Base-by-base conservation (phyloP, 768 basidiomycete species). In the Mycena latifolia region DNA sequence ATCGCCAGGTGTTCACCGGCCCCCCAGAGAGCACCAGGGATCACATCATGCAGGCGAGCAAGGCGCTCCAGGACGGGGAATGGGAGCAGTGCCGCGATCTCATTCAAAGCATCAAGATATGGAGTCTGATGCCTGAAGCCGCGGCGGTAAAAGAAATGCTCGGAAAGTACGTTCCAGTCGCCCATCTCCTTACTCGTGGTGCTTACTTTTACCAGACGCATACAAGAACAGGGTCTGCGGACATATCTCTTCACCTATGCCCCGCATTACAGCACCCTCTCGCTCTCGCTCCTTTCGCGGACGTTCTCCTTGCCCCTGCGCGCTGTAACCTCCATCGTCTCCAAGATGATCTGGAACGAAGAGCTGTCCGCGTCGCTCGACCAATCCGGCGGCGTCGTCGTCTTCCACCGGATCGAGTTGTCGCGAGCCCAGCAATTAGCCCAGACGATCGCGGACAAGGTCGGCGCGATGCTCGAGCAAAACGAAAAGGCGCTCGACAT, bases 191-290 rank as follows among this genome's bases (percentile, higher is more conserved):
- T 43, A 43, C 11, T 18, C 27, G 27, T 62, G 68, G 63, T 33
- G 24, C 55, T 76, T 5, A 70, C n/a, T 28, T n/a, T 29, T 15
- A 28, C 66, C 74, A 98, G 95, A 74, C 95, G 97, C 70, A 99
- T 99, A 71, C 98, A 99, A 82, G 96, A 99, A 77, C 96, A 99
- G 77, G 96, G 96, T 28, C 85, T 99, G 51, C 89, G 95, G 55
- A 99, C 98, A 6, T 99, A 98, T 79, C 87, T 99, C 57, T 98
- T 98, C 85, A 97, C 96, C n/a, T 97, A 95, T 77, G 93, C 96
- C 17, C 90, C 95, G 11, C 89, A 95, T 79, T 99, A 99, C 82
- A 90, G 87, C 74, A 93, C 95, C 15, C 85, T 98, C 39, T 98
- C 98, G 1, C 86, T 99, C 48, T 86, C 90, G 0, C 86, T 96